Base-by-base conservation (phyloP, 805 yeast species). In the Kodamaea fukazawae region DNA sequence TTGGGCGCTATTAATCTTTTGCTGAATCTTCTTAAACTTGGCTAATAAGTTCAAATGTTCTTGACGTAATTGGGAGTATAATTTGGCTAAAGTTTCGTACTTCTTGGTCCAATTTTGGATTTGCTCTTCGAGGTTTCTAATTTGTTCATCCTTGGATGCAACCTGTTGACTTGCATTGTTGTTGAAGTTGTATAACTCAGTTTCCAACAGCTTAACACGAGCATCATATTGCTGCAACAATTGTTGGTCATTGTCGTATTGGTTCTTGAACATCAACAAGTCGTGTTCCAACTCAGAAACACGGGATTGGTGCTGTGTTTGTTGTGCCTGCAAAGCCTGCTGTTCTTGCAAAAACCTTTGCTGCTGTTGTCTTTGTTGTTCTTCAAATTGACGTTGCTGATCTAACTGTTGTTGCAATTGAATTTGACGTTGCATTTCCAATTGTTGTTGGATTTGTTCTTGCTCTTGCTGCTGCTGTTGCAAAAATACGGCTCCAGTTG, bases 11-110 rank as follows among this genome's bases (percentile, higher is more conserved):
- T 89, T 83, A 2, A 93, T 95, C 62, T 86, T 86, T 49, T 87
- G 86, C 63, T 88, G 95, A 34, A 83, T 73, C 50, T 83, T 81
- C 58, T 90, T 89, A 57, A 83, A 83, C 55, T 83, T 83, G 37
- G 84, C 73, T 55, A 90, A 72, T 41, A 89, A 64, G 46, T 81
- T 84, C 54, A 90, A 71, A 57, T 90, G 96, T 62, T 90, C 97
- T 62, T 86, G 95, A 56, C 97, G 83, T 50, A 90, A 70, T 63
- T 89, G 96, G 2, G 95, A 82, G 60, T 90, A 90, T 48, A 90
- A 70, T 54, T 87, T 87, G 4, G 96, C 96, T 46, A 90, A 71
- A 0, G 93, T 75, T 55, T 89, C 96, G 62, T 90, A 90, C 65
- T 90, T 90, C 39, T 77, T 78, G 46, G 86, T 79, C 96, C 96